Percentiles rank a stretch among this genome's conserved stretches.
Conservation (phyloP, 2,329 filamentous ascomycete genomes). For the Ustilaginoidea virens region DNA sequence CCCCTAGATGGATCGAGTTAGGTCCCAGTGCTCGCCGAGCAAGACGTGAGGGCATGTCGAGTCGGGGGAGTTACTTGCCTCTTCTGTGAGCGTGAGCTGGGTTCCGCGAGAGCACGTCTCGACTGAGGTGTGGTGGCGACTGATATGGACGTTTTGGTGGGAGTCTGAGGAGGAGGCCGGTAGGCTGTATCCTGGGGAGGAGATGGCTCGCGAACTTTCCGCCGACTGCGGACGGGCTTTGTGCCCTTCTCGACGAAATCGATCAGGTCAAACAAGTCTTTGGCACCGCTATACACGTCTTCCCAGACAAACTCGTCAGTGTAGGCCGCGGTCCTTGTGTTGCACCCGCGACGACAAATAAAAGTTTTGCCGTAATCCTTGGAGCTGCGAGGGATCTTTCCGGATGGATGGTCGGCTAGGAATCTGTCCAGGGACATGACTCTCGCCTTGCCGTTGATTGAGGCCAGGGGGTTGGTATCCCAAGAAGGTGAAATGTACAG, state of each 20-base stretch:
- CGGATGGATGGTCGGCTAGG: conserved; percentile 52
- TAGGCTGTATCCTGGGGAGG: conserved; percentile 18
- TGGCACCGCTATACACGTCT: conserved; percentile 54
- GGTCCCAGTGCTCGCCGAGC: no score
- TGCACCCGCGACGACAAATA: conserved; percentile 77
- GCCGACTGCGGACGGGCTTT: conserved; percentile 39
- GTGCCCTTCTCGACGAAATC: conserved; percentile 57
- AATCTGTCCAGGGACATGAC: conserved; percentile 63
- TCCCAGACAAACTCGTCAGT: conserved; percentile 91
- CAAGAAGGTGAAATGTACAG: conserved; percentile 80
- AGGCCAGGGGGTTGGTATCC: conserved; percentile 73
- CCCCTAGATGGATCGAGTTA: conserved; percentile 33
- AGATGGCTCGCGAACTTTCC: conserved; percentile 16
- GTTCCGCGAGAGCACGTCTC: conserved; percentile 14
- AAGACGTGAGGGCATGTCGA: not conserved
- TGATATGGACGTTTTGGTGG: conserved; percentile 18
- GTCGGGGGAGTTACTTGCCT: conserved; percentile 9
- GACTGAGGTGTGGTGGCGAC: conserved; percentile 16
- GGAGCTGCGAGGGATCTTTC: conserved; percentile 56
- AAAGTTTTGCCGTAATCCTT: conserved; percentile 75
- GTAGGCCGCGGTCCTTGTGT: conserved; percentile 76
- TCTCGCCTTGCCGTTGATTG: conserved; percentile 78
- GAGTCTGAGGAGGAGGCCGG: conserved; percentile 20
- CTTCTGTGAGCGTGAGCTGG: conserved; percentile 16
- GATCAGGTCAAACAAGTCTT: conserved; percentile 48